These are phyloP conservation scores for Fraxinus velutina DNA, from an alignment of 305 asterid genomes.

Conservation along the genomic window DNA sequence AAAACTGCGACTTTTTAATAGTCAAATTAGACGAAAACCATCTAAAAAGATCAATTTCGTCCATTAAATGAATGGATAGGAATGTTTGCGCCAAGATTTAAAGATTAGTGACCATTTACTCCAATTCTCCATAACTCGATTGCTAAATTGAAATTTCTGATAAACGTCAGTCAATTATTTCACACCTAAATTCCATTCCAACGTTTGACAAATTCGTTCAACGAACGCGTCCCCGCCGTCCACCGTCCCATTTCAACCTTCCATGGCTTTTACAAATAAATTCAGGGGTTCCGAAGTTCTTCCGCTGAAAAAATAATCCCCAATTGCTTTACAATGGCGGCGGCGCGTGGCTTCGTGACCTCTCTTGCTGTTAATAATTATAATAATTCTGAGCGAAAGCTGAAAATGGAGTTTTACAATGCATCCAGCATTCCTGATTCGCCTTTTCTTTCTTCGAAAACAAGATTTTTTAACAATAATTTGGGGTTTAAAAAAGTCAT, in stretches of 20 bases:
- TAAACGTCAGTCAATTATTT: neutral
- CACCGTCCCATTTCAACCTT: neutral
- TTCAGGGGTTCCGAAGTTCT: conserved; percentile 13
- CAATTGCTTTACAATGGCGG: conserved; percentile 44
- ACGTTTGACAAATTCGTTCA: conserved; percentile 17
- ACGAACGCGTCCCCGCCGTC: neutral
- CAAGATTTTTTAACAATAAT: conserved; percentile 20
- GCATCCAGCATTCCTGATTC: conserved; percentile 21
- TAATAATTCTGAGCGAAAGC: conserved; percentile 15
- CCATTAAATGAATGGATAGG: neutral
- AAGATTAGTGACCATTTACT: neutral
- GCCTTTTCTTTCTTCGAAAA: conserved; percentile 29
- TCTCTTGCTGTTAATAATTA: conserved; percentile 25
- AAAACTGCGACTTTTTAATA: neutral
- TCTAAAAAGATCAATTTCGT: neutral
- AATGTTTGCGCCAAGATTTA: neutral
- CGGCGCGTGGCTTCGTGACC: conserved; percentile 43
- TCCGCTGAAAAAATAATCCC: conserved; percentile 21
- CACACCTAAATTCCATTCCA: neutral
- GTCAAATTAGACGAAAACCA: neutral
- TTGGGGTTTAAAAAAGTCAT: conserved; percentile 25
- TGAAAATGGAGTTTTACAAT: conserved; percentile 23
- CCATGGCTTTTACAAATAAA: conserved; percentile 17
- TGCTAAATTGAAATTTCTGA: neutral
- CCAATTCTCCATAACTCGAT: neutral